Evolutionary conservation across 805 yeast species (phyloP).

Genomic region (Maudiozyma pseudohumilis): DNA sequence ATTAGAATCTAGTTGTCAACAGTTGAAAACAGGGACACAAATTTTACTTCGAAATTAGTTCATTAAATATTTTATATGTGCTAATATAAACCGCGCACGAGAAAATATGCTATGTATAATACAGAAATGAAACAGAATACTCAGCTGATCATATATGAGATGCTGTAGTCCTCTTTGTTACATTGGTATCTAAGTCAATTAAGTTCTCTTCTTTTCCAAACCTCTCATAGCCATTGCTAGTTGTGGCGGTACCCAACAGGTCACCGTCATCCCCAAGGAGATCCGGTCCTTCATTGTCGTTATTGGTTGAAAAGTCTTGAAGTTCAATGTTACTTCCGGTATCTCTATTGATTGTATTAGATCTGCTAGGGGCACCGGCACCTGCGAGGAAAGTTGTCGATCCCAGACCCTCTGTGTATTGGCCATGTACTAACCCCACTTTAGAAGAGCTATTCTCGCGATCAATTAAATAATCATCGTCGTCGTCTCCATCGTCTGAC

Average conservation of each 20-base stretch:
- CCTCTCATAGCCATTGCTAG: conserved; percentile 1
- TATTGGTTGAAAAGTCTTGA: background rate
- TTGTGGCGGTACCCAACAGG: background rate
- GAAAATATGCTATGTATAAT: too few species aligned
- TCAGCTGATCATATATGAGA: conserved; percentile 43
- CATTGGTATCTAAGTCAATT: background rate
- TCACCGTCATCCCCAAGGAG: background rate
- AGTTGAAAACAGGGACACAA: too few species aligned
- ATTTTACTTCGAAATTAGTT: too few species aligned
- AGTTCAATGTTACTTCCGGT: background rate
- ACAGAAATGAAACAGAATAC: conserved; percentile 57
- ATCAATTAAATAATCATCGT: too few species aligned
- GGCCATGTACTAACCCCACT: conserved; percentile 68
- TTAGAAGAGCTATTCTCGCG: background rate
- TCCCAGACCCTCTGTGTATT: conserved; percentile 78
- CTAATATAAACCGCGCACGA: too few species aligned
- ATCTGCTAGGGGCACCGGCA: conserved; percentile 59
- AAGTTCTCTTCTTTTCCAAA: background rate
- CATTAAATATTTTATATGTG: too few species aligned
- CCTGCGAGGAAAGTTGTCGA: conserved; percentile 90
- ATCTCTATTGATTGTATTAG: background rate
- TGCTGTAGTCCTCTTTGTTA: background rate
- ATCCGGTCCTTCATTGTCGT: too few species aligned
- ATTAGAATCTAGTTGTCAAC: too few species aligned
- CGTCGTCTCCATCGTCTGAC: too few species aligned